These are phyloP conservation scores for Candida succiphila DNA, from an alignment of 805 yeast species.

Conservation along the genomic window DNA sequence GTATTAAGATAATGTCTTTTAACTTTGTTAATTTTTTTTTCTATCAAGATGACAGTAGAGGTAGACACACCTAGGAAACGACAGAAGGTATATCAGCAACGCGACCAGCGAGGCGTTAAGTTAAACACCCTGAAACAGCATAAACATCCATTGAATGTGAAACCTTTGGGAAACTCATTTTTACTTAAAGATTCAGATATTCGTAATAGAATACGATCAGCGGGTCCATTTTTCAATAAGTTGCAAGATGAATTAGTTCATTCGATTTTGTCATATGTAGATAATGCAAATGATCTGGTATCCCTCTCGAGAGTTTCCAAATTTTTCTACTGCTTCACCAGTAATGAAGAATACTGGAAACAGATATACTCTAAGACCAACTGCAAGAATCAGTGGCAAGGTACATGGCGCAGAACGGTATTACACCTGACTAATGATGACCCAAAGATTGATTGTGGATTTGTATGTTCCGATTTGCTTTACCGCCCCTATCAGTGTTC, in stretches of 20 bases:
- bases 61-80: too few relatives aligned
- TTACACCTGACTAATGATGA: conserved; percentile 18
- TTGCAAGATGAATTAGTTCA: conserved; percentile 56
- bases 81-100: too few relatives aligned
- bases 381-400: conserved; percentile 70
- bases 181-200: conserved; percentile 11
- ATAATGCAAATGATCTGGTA: conserved; percentile 36
- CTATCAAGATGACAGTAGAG: too few relatives aligned
- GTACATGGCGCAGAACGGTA: conserved; percentile 71
- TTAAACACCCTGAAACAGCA: too few relatives aligned
- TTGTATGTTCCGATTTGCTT: conserved; percentile 66
- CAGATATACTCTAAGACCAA: too few relatives aligned
- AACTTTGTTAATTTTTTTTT: too few relatives aligned
- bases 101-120: too few relatives aligned
- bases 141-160: conserved; percentile 72
- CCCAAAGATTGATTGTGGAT: conserved; percentile 19
- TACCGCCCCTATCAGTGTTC: conserved; percentile 81
- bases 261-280: conserved; percentile 3
- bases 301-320: conserved; percentile 52
- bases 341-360: conserved; percentile 80
- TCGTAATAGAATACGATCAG: conserved; percentile 19
- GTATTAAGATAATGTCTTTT: too few relatives aligned
- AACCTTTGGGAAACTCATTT: conserved; percentile 59
- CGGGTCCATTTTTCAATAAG: conserved; percentile 40
- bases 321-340: conserved; percentile 58